Base-by-base conservation (phyloP, 2,329 filamentous ascomycete genomes). In the Cyclaneusma minus region DNA sequence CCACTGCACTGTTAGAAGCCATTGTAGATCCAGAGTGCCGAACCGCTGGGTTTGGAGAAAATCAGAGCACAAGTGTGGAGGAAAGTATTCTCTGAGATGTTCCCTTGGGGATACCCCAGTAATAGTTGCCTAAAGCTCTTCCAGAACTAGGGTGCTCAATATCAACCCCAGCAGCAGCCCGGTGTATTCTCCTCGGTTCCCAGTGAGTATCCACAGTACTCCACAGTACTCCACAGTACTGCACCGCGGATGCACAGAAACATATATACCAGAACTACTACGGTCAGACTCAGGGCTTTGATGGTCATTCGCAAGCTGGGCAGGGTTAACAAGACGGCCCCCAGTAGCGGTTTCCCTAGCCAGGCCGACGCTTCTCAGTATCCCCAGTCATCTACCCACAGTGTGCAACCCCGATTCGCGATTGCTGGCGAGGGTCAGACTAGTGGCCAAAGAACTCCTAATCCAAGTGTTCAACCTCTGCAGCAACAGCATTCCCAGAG, bases 391-490 rank as follows among this genome's bases (percentile, higher is more conserved):
- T 77, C 75, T 39, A 76, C 75, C 43, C 65, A 55, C 24, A 58
- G 73, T 27, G 29, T 55, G 48, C 64, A 63, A 36, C 64, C 68
- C 4, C 65, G 71, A 28, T 75, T 73, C 37, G 58, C 57, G 24
- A 53, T 60, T 16, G 55, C 63, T 33, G 61, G 70, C 35, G 83
- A 92, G 29, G 66, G 68, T 34, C 80, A 84, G 44, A 83, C 77
- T 57, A 93, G 83, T 48, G 87, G 84, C 22, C 78, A 89, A 50
- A 87, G 78, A 43, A 94, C 85, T 3, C 85, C 87, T 18, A 89
- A 91, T 56, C 84, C 85, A 15, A 64, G 75, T 21, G 51, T 68
- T 32, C 62, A 63, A 32, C 58, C 53, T 27, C 59, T 64, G 34
- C 63, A 63, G 25, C 50, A 53, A 33, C 48, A 48, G 6, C 51